Evolutionary conservation across 2,329 filamentous ascomycete genomes (phyloP).

Genomic region (Coniochaeta ligniaria): DNA sequence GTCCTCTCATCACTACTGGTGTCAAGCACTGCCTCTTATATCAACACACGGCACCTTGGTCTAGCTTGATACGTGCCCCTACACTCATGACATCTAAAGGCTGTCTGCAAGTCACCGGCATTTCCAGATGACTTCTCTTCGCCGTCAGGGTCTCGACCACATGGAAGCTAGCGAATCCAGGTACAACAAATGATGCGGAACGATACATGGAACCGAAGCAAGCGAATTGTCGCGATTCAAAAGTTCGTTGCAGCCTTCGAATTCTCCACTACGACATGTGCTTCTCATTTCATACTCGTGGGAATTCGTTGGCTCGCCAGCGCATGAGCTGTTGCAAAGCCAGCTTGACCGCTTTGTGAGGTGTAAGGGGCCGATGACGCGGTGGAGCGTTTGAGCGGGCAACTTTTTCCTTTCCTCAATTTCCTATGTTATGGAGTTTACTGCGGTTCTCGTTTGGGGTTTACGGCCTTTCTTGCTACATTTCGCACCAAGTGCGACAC

Average conservation of each 20-base stretch:
- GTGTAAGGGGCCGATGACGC: background rate
- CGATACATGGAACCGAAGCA: background rate
- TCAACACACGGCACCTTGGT: background rate
- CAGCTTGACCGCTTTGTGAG: background rate
- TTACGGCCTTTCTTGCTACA: background rate
- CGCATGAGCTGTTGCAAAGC: background rate
- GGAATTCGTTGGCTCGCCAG: background rate
- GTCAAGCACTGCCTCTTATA: background rate
- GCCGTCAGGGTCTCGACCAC: background rate
- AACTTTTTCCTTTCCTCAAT: background rate
- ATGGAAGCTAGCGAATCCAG: background rate
- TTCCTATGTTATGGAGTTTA: background rate
- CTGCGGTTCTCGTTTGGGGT: background rate
- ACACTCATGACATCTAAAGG: background rate
- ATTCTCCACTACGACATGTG: background rate
- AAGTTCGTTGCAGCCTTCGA: background rate
- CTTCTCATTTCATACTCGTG: background rate
- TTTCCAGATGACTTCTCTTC: background rate
- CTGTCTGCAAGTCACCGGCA: background rate
- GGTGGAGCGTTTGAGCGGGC: background rate
- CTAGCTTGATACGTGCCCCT: background rate
- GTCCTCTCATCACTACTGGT: background rate
- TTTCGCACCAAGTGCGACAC: background rate
- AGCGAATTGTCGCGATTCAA: background rate
- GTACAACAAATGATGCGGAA: background rate